Conservation (phyloP, 305 asterid genomes). For the Striga hermonthica region DNA sequence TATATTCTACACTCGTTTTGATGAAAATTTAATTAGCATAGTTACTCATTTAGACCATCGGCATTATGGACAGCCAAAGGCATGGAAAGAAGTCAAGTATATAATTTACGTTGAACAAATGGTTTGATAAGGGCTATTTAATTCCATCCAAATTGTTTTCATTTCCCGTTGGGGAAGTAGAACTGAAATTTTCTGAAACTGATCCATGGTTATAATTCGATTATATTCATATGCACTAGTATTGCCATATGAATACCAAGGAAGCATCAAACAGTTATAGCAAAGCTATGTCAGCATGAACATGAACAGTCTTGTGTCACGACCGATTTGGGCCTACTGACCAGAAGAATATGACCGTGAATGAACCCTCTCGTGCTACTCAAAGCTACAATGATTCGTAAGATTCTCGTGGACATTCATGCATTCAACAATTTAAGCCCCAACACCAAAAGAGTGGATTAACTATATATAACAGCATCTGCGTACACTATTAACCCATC, state of each 20-base stretch:
- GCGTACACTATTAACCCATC: not conserved
- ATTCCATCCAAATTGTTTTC: constrained; percentile 4
- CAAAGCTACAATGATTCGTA: not conserved
- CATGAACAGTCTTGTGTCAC: not conserved
- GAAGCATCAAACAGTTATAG: not conserved
- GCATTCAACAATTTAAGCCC: not conserved
- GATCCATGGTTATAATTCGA: not conserved
- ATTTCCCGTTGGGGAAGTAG: not conserved
- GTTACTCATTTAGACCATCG: not conserved
- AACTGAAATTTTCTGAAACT: not conserved
- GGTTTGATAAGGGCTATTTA: not conserved
- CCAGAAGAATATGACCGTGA: not conserved
- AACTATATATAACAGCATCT: no score
- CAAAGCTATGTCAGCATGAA: not conserved
- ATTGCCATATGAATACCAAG: not conserved
- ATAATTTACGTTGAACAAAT: not conserved
- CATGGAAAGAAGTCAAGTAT: not conserved
- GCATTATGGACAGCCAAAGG: not conserved
- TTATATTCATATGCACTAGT: not conserved
- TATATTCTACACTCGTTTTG: not conserved
- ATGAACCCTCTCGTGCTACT: not conserved
- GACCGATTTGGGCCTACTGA: no score
- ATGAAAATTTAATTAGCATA: not conserved
- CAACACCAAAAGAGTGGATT: not conserved
- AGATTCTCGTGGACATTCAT: not conserved